Base-by-base conservation (phyloP, 176 grass and related monocot genomes). In the Aegilops bicornis region DNA sequence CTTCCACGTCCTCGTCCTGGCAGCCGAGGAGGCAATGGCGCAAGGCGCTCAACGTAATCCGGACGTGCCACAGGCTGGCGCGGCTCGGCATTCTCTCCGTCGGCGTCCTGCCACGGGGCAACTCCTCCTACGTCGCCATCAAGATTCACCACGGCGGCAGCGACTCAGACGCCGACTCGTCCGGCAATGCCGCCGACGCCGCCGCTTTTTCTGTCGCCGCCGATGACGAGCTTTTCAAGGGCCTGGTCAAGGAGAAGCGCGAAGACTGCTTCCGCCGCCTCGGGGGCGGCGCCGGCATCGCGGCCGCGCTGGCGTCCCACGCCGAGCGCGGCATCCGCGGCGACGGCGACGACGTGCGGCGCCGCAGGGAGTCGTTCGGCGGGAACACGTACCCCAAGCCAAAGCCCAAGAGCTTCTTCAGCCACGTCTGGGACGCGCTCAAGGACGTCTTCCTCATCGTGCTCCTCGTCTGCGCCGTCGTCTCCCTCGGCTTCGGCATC, bases 401-500 rank as follows among this genome's bases (percentile, higher is more conserved):
- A 4, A 97, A 75, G 64, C 95, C 88, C 30, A 97, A 91, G 42
- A 35, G 71, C 10, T 97, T 97, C 83, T 69, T 88, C 65, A 20
- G n/a, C 22, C 88, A 94, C 87, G 88, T 81, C 4, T 65, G 65
- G 69, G 90, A 97, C 2, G 94, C 92, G 3, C 84, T 97, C 30
- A 77, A 61, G 10, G 92, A 97, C 62, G 83, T 82, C 3, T 94
- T 97, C 85, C 69, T 97, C 22, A 5, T 97, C n/a, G 74, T 92
- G 10, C 92, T 97, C 19, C 40, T 89, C 15, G 90, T 63, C 30
- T 92, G 92, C 23, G 92, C 92, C 1, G 92, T 42, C 16, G 76
- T 97, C 20, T 97, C 90, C 16, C 90, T 97, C 0, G 95, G 69
- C 50, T 94, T 94, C 74, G 90, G 90, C 40, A 91, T 92, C 52